These are phyloP conservation scores for Eucalyptus polybractea DNA, from an alignment of 345 rosid genomes.

Conservation along the genomic window DNA sequence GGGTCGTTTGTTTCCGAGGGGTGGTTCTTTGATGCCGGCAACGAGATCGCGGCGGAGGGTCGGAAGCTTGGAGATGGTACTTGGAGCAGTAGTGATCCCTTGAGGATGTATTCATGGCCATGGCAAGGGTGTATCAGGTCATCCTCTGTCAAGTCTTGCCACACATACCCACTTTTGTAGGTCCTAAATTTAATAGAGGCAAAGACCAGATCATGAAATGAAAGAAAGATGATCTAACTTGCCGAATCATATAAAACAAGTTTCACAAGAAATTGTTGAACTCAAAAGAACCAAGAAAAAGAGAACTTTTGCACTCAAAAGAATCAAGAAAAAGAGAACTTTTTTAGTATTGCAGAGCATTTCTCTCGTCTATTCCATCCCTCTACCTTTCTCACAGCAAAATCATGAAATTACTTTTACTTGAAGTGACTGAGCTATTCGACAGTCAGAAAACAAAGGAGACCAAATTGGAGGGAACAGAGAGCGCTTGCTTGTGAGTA, in stretches of 20 bases:
- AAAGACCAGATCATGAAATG: neutral
- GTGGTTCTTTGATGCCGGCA: constrained; percentile 1
- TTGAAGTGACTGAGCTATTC: neutral
- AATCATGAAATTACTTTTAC: neutral
- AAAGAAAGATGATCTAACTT: neutral
- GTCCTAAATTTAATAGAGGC: constrained; percentile 15
- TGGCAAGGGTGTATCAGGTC: constrained; percentile 44
- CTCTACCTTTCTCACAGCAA: neutral
- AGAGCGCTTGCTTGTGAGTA: neutral
- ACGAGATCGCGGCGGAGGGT: constrained; percentile 6
- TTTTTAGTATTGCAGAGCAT: neutral
- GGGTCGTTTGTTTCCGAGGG: constrained; percentile 10
- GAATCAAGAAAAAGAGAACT: neutral
- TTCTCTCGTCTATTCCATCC: neutral
- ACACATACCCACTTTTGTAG: constrained; percentile 53
- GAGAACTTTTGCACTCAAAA: neutral
- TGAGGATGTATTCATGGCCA: constrained; percentile 53
- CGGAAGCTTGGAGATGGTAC: constrained; percentile 9
- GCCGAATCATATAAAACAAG: neutral
- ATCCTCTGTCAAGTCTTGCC: constrained; percentile 55
- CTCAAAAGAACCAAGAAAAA: neutral
- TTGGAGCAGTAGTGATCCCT: constrained; percentile 42
- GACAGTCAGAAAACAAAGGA: neutral
- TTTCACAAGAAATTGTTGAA: neutral
- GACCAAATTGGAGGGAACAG: neutral